Conservation (phyloP, 2,329 filamentous ascomycete genomes). For the Tolypocladium endophyticum region DNA sequence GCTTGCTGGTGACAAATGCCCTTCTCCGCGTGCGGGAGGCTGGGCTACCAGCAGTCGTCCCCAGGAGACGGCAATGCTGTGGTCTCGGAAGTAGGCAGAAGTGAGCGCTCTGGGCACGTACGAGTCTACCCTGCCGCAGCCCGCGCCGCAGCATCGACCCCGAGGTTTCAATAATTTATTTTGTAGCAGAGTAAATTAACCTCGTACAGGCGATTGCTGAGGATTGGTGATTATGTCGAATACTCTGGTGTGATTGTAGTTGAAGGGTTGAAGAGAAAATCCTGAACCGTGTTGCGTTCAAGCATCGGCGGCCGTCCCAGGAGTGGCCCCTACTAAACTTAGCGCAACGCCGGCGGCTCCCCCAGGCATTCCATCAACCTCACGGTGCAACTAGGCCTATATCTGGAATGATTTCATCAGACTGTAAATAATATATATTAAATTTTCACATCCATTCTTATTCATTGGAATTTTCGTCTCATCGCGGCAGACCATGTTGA, state of each 20-base stretch:
- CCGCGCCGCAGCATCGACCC: slow-evolving; percentile 5
- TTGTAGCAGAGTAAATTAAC: neutral
- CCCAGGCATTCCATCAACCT: neutral
- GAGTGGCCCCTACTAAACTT: neutral
- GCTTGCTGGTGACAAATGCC: neutral
- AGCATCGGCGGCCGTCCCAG: too few species aligned
- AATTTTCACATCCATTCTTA: neutral
- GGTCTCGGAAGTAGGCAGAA: neutral
- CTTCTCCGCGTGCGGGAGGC: neutral
- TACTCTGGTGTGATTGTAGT: neutral
- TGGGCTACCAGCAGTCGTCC: neutral
- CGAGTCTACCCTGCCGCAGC: slow-evolving; percentile 1
- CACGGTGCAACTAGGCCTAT: neutral
- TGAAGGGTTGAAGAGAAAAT: neutral
- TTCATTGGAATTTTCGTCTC: neutral
- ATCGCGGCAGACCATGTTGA: neutral
- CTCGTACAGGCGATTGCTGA: neutral
- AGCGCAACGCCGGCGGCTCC: neutral
- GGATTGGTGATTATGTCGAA: neutral
- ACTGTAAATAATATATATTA: neutral
- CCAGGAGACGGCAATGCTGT: neutral
- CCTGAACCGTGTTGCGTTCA: neutral
- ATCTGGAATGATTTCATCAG: neutral
- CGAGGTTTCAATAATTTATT: neutral
- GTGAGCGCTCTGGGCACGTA: neutral